Evolutionary conservation across 2,329 filamentous ascomycete genomes (phyloP), one percentile per base, ranked within the genome.

Genomic region (Cyphellophora attinorum): DNA sequence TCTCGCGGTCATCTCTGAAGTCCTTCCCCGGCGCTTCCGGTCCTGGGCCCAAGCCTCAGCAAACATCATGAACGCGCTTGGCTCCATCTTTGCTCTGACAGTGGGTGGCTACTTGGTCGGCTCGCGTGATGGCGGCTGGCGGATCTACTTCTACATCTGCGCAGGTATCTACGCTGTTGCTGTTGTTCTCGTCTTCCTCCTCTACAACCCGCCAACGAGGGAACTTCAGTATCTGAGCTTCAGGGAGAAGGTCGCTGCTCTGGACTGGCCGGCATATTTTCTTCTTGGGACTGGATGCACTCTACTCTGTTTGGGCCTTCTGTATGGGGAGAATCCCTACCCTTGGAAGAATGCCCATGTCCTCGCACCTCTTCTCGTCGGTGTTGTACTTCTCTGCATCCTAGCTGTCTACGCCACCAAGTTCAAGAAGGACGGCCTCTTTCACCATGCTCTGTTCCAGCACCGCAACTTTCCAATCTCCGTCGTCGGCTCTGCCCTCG

Each of bases 291-390:
- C 19, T 5, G 39, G 39, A 5, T 10, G 27, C 4, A 19, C 19
- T 1, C 58, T 76, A n/a, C 47, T 76, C 6, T 66, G 76, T 25
- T 53, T 77, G 4, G 71, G 61, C 6, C 58, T 74, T 18, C 68
- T 70, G 0, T 76, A 72, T 72, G 72, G 62, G 11, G 71, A 72
- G 5, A 64, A 64, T 5, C 63, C 62, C 1, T 74, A 74, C 44
- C 45, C 61, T 2, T 76, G 73, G 73, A 49, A 48, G 3, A 63
- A 65, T 5, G 54, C 62, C 0, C 58, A 65, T 4, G 69, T 76
- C 2, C 48, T 76, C 2, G 61, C 57, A 4, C 61, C 72, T 2
- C 48, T 76, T 4, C 51, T 68, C 15, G 33, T 68, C 1, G 72
- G 72, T 3, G 47, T 44, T 2, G 34, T 67, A 3, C 52, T 68